phyloP scores from a whole-genome alignment of 331 rosid genomes.

The Pyrus hybrid region DNA sequence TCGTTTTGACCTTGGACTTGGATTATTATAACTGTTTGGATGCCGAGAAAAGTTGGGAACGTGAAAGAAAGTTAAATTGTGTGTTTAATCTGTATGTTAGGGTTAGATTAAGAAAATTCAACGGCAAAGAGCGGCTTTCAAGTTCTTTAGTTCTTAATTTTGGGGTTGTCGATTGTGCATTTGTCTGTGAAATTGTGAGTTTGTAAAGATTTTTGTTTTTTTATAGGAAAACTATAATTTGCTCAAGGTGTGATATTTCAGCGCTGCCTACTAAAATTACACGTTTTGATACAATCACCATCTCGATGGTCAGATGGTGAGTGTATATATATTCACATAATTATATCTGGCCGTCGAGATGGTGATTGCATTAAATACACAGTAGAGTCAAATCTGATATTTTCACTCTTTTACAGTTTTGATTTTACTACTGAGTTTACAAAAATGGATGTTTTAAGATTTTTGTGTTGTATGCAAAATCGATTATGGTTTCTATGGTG shows the following conservation, averaged over 20 bases:
- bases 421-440: not conserved
- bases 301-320: not conserved
- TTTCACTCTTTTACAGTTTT: not conserved
- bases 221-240: too few relatives aligned
- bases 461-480: too few relatives aligned
- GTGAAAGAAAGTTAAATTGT: not conserved
- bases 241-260: not conserved
- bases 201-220: too few relatives aligned
- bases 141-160: not conserved
- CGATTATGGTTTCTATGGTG: too few relatives aligned
- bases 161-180: not conserved
- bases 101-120: not conserved
- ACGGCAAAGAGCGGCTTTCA: not conserved
- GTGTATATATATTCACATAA: too few relatives aligned
- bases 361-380: too few relatives aligned
- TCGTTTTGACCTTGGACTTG: conserved; percentile 10
- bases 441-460: not conserved
- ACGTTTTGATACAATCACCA: too few relatives aligned
- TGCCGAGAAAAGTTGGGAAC: conserved; percentile 3
- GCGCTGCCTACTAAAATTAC: too few relatives aligned
- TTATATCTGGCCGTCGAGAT: too few relatives aligned
- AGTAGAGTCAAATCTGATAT: not conserved
- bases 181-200: not conserved
- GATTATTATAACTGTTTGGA: not conserved
- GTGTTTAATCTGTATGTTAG: not conserved